Conservation (phyloP, 805 yeast genomes). For the Candida glaebosa region DNA sequence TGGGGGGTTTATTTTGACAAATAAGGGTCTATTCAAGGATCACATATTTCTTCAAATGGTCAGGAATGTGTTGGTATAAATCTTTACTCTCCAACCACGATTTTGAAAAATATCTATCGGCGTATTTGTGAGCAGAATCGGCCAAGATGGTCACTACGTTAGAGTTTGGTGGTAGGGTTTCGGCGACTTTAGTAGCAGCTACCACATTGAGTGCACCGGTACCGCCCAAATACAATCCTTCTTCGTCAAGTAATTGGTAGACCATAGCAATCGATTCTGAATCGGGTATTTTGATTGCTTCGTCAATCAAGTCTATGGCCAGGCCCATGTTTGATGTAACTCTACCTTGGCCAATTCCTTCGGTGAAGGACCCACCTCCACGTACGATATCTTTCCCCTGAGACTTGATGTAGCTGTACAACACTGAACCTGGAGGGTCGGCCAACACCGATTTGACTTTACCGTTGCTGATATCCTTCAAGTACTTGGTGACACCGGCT, state of each 20-base stretch:
- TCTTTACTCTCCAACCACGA: conserved; percentile 73
- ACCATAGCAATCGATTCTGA: conserved; percentile 80
- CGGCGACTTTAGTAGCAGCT: conserved; percentile 79
- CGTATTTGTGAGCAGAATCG: conserved; percentile 87
- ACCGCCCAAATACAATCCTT: conserved; percentile 88
- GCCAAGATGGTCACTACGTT: conserved; percentile 87
- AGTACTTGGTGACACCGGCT: conserved; percentile 78
- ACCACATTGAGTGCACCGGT: conserved; percentile 88
- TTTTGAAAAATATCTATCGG: conserved; percentile 74
- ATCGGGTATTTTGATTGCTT: conserved; percentile 76
- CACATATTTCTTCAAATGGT: conserved; percentile 65
- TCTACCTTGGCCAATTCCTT: conserved; percentile 95
- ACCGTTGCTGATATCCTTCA: conserved; percentile 66
- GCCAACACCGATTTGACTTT: conserved; percentile 66
- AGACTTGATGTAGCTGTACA: conserved; percentile 72
- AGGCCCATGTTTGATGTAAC: conserved; percentile 77
- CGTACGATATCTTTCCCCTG: conserved; percentile 67
- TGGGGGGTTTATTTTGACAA: not conserved
- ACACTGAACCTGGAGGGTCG: conserved; percentile 91
- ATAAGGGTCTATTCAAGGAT: conserved; percentile 23
- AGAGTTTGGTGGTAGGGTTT: conserved; percentile 67
- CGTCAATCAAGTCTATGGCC: conserved; percentile 73
- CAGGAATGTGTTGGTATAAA: conserved; percentile 65
- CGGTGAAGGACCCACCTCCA: conserved; percentile 85
- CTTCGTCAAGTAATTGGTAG: conserved; percentile 79